phyloP scores from a whole-genome alignment of 257 asterid species.

The Nicotiana noctiflora region DNA sequence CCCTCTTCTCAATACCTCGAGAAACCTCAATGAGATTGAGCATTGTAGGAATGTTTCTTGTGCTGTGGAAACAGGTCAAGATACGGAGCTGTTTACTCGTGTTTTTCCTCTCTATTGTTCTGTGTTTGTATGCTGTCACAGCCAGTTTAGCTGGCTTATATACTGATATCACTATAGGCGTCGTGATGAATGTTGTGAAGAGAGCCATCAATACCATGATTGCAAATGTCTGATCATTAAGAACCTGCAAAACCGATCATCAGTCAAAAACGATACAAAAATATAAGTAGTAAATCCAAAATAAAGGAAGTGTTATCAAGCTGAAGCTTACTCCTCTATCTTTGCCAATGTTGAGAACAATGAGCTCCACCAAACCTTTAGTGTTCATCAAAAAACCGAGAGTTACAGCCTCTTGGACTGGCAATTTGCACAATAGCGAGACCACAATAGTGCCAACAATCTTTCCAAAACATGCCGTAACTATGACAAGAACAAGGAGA shows the following conservation, averaged over 20 bases:
- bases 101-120: conserved; percentile 36
- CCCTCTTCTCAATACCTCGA: conserved; percentile 43
- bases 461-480: conserved; percentile 72
- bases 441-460: conserved; percentile 57
- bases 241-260: conserved; percentile 24
- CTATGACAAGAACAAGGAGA: conserved; percentile 59
- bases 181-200: conserved; percentile 54
- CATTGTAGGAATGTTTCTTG: conserved; percentile 41
- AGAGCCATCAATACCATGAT: conserved; percentile 62
- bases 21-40: conserved; percentile 51
- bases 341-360: conserved; percentile 79
- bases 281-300: neutral
- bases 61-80: conserved; percentile 43
- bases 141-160: conserved; percentile 44
- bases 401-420: conserved; percentile 49
- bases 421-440: conserved; percentile 44
- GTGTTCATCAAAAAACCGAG: conserved; percentile 86
- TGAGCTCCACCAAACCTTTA: conserved; percentile 74
- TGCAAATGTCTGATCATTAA: conserved; percentile 54
- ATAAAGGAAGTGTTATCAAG: neutral
- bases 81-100: conserved; percentile 34
- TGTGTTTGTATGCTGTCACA: conserved; percentile 25
- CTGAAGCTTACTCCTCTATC: conserved; percentile 50
- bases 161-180: conserved; percentile 44
- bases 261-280: neutral